Evolutionary conservation across 1,284 basidiomycete genomes (phyloP).

Genomic region (Sutorius eximius): DNA sequence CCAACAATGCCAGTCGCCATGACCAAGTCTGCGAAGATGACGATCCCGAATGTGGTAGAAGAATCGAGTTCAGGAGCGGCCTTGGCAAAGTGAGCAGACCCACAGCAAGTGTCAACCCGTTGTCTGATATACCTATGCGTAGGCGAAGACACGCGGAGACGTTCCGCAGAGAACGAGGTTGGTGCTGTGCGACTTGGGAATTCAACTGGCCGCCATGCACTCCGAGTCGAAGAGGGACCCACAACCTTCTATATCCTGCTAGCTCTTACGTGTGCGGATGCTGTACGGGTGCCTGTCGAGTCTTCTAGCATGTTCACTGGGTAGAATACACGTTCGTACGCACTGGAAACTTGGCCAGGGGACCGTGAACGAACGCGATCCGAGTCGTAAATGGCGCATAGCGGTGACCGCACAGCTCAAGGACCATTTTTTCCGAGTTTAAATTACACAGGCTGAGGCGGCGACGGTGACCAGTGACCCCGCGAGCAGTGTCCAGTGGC

Average conservation of each 20-base stretch:
- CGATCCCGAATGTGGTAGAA: background rate
- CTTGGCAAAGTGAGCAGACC: background rate
- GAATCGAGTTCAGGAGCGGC: background rate
- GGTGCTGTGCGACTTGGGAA: background rate
- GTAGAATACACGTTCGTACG: background rate
- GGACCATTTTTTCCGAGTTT: background rate
- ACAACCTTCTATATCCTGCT: constrained; percentile 11
- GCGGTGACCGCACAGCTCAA: constrained; percentile 2
- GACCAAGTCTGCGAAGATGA: background rate
- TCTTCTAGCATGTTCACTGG: background rate
- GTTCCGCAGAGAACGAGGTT: background rate
- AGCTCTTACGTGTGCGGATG: background rate
- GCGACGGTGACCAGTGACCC: background rate
- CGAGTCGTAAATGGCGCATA: background rate
- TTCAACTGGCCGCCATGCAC: background rate
- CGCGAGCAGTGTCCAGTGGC: background rate
- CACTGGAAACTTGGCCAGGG: background rate
- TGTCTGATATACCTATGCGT: constrained; percentile 9
- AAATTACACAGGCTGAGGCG: background rate
- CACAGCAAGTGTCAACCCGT: background rate
- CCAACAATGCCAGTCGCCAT: constrained; percentile 32
- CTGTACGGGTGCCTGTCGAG: background rate
- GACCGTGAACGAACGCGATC: background rate
- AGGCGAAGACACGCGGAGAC: background rate
- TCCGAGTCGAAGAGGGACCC: constrained; percentile 1